Evolutionary conservation across 495 filamentous ascomycete species (phyloP).

Genomic region (Aspergillus taichungensis): DNA sequence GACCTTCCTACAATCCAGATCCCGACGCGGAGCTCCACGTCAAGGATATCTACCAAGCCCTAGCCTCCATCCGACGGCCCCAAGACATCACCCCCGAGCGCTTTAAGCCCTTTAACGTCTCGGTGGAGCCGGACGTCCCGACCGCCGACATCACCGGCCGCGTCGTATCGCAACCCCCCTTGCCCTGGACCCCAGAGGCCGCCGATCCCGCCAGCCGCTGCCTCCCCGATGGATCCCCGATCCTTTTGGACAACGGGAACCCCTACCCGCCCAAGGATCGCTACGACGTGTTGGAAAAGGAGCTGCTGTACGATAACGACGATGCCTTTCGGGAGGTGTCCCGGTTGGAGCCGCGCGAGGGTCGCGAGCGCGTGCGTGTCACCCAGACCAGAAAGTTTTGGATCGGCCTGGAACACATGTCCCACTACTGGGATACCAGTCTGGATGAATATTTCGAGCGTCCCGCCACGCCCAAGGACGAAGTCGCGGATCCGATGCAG

Average conservation of each 20-base stretch:
- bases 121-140: conserved; percentile 31
- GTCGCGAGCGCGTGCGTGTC: conserved; percentile 35
- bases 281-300: conserved; percentile 39
- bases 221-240: conserved; percentile 13
- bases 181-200: conserved; percentile 41
- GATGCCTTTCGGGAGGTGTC: conserved; percentile 45
- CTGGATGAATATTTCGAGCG: conserved; percentile 45
- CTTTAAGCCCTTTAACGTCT: conserved; percentile 45
- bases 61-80: conserved; percentile 43
- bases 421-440: conserved; percentile 57
- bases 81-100: conserved; percentile 43
- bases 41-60: conserved; percentile 28
- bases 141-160: conserved; percentile 38
- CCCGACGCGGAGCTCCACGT: conserved; percentile 21
- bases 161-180: conserved; percentile 28
- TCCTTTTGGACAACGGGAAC: conserved; percentile 42
- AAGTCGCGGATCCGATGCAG: conserved; percentile 17
- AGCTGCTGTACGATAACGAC: conserved; percentile 48
- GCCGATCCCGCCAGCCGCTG: conserved; percentile 1
- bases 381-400: conserved; percentile 54
- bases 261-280: conserved; percentile 38
- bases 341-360: conserved; percentile 31
- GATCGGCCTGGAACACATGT: conserved; percentile 47
- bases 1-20: conserved; percentile 17
- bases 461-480: conserved; percentile 16